A percentile compares a stretch with the other conserved stretches of the same genome.
Evolutionary conservation across 2,329 filamentous ascomycete genomes (phyloP).

Genomic region (Diaporthe vexans): DNA sequence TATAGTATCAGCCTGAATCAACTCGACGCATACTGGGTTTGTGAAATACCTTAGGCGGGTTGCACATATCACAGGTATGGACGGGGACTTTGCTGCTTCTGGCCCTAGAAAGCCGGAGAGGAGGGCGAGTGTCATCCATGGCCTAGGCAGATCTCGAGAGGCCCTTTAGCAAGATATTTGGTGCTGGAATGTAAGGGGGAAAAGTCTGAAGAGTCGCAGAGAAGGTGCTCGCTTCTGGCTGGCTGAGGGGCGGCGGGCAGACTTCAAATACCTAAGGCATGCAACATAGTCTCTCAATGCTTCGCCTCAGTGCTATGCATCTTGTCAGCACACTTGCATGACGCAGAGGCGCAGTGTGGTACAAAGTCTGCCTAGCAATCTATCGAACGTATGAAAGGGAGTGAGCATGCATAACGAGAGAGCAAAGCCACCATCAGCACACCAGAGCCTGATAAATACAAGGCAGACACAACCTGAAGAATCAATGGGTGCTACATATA

Average conservation of each 20-base stretch:
- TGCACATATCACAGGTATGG: constrained; percentile 66
- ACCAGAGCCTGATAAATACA: too few relatives aligned
- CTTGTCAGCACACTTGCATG: not conserved
- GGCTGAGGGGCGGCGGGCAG: not conserved
- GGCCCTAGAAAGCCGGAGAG: constrained; percentile 67
- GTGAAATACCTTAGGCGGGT: constrained; percentile 62
- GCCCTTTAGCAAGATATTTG: not conserved
- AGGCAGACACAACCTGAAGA: too few relatives aligned
- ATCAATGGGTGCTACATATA: too few relatives aligned
- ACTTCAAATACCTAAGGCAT: not conserved
- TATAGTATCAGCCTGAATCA: constrained; percentile 22
- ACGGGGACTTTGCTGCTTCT: constrained; percentile 69
- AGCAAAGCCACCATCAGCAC: not conserved
- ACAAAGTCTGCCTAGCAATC: not conserved
- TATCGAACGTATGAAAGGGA: not conserved
- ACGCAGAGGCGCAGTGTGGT: not conserved
- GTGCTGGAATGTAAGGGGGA: not conserved
- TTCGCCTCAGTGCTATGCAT: not conserved
- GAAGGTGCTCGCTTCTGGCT: not conserved
- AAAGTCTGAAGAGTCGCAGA: not conserved
- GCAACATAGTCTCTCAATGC: not conserved
- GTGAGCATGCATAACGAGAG: not conserved
- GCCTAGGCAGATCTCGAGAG: not conserved
- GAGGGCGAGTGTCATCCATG: constrained; percentile 47
- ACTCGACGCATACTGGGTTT: too few relatives aligned